A percentile compares a stretch with the other conserved stretches of the same genome.
phyloP scores from a whole-genome alignment of 768 basidiomycete genomes.

The Mycena galopus region DNA sequence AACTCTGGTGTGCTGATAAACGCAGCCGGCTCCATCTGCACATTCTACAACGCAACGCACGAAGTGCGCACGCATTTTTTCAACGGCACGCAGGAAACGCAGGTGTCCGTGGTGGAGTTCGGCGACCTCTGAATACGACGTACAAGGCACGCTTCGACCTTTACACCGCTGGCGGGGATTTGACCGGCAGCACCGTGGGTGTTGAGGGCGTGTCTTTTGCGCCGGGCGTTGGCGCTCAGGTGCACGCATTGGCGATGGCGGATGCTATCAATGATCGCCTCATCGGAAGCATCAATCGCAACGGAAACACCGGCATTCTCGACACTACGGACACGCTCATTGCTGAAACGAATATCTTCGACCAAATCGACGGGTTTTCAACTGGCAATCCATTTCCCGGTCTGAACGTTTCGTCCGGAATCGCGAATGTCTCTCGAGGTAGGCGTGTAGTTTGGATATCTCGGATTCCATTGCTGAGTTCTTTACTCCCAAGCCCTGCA shows the following conservation, averaged over 20 bases:
- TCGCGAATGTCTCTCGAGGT: not conserved
- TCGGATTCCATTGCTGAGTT: not conserved
- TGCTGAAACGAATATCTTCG: not conserved
- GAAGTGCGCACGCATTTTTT: not conserved
- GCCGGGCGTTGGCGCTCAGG: not conserved
- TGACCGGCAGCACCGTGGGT: not conserved
- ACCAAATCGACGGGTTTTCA: not conserved
- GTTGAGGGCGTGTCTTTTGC: not conserved
- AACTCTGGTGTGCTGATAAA: not conserved
- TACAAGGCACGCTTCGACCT: not conserved
- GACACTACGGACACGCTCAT: not conserved
- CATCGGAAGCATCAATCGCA: not conserved
- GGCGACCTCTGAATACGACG: not conserved
- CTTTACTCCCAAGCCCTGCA: not conserved
- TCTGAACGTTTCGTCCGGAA: not conserved
- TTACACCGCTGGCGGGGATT: not conserved
- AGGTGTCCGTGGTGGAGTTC: conserved; percentile 5
- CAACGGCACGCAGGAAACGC: conserved; percentile 21
- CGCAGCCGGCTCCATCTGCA: conserved; percentile 16
- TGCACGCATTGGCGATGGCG: not conserved
- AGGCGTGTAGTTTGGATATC: not conserved
- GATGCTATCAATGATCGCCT: not conserved
- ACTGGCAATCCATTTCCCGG: not conserved
- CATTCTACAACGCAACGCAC: conserved; percentile 18
- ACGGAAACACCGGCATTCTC: not conserved